Conservation (phyloP, 2,329 filamentous ascomycete species). For the Phoma sp. region DNA sequence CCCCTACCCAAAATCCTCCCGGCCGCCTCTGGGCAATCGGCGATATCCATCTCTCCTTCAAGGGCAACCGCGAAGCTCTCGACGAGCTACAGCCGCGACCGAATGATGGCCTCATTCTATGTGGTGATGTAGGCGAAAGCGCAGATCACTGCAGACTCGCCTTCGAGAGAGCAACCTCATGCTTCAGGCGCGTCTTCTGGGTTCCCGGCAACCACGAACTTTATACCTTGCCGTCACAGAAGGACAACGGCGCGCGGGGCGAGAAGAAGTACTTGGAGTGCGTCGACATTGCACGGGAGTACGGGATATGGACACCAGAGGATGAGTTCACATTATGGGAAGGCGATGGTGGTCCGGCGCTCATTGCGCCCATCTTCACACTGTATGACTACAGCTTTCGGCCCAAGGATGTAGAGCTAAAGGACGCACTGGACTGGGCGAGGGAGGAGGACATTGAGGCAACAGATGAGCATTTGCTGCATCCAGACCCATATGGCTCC, state of each 20-base stretch:
- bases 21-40: constrained; percentile 54
- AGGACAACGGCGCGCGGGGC: constrained; percentile 52
- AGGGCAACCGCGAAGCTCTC: constrained; percentile 54
- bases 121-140: constrained; percentile 52
- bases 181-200: constrained; percentile 61
- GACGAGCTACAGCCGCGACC: constrained; percentile 49
- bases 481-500: constrained; percentile 54
- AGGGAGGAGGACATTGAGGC: constrained; percentile 55
- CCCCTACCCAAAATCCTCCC: constrained; percentile 15
- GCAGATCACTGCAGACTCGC: constrained; percentile 44
- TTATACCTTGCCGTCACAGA: constrained; percentile 58
- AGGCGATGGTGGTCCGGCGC: constrained; percentile 56
- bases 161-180: constrained; percentile 50
- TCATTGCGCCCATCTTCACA: constrained; percentile 65
- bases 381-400: constrained; percentile 68
- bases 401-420: constrained; percentile 57
- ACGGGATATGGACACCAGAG: constrained; percentile 63
- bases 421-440: constrained; percentile 57
- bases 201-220: constrained; percentile 66
- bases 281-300: constrained; percentile 59
- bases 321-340: constrained; percentile 64
- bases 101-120: constrained; percentile 56
- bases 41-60: constrained; percentile 58
- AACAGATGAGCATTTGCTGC: constrained; percentile 56
- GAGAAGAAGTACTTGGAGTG: constrained; percentile 64